Conservation (phyloP, 441 rosid species). For the Arabidopsis hybrid region DNA sequence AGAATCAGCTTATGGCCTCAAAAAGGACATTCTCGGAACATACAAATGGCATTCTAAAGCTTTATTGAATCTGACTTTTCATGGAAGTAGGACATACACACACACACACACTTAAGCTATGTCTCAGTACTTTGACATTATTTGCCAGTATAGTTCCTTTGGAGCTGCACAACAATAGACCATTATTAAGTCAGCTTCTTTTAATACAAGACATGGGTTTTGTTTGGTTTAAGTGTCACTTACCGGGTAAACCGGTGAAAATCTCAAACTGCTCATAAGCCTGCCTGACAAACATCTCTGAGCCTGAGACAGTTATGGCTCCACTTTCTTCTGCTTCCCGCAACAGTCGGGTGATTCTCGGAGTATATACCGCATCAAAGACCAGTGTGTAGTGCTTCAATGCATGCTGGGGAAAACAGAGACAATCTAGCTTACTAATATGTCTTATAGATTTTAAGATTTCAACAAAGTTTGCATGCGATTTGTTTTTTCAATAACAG, state of each 20-base stretch:
- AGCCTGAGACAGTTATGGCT: constrained; percentile 70
- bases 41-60: constrained; percentile 22
- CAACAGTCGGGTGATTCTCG: constrained; percentile 79
- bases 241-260: constrained; percentile 91
- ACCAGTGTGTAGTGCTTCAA: constrained; percentile 76
- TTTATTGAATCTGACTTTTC: constrained; percentile 24
- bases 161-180: constrained; percentile 63
- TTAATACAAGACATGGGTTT: constrained; percentile 1
- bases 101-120: constrained; percentile 12
- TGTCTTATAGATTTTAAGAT: background rate
- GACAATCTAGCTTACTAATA: constrained; percentile 8
- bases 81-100: constrained; percentile 21
- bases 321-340: constrained; percentile 84
- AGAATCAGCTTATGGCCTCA: constrained; percentile 1
- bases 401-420: constrained; percentile 56
- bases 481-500: constrained; percentile 6
- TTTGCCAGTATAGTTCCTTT: constrained; percentile 70
- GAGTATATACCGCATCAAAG: constrained; percentile 92
- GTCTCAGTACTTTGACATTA: constrained; percentile 66
- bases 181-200: constrained; percentile 3
- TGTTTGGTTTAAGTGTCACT: constrained; percentile 21
- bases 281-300: constrained; percentile 94
- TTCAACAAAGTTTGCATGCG: constrained; percentile 3
- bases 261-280: constrained; percentile 88
- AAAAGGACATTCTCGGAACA: constrained; percentile 2